Conservation (phyloP, 306 rosid species). For the Casuarina cunninghamiana region DNA sequence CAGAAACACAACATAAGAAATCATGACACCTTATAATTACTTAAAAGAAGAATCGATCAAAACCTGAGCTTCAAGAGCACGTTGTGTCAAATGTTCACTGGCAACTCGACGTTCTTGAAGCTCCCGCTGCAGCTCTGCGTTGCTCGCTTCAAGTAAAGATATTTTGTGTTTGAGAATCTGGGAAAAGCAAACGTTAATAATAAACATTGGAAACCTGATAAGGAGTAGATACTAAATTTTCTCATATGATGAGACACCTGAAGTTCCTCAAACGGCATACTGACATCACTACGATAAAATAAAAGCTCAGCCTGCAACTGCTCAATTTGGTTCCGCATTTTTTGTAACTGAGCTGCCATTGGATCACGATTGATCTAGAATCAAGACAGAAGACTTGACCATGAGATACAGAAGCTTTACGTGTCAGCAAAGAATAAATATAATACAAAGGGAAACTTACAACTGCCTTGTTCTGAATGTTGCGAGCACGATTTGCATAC, state of each 20-base stretch:
- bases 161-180: slow-evolving; percentile 90
- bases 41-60: background rate
- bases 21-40: background rate
- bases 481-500: slow-evolving; percentile 98
- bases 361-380: slow-evolving; percentile 90
- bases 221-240: slow-evolving; percentile 15
- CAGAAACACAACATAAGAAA: background rate
- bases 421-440: slow-evolving; percentile 11
- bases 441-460: slow-evolving; percentile 49
- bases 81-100: slow-evolving; percentile 43
- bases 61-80: slow-evolving; percentile 62
- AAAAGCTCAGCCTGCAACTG: slow-evolving; percentile 87
- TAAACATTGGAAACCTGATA: slow-evolving; percentile 16
- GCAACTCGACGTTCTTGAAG: slow-evolving; percentile 49
- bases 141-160: slow-evolving; percentile 89
- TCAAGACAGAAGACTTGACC: slow-evolving; percentile 17
- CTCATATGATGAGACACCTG: slow-evolving; percentile 50
- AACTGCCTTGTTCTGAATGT: slow-evolving; percentile 92
- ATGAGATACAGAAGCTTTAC: slow-evolving; percentile 23
- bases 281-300: slow-evolving; percentile 66
- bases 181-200: slow-evolving; percentile 20
- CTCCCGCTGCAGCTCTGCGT: slow-evolving; percentile 66
- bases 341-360: slow-evolving; percentile 70
- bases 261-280: slow-evolving; percentile 78
- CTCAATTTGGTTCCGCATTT: slow-evolving; percentile 86